These are phyloP conservation scores for Pleurotus ostreatus DNA, from an alignment of 768 basidiomycete species.

Conservation along the genomic window DNA sequence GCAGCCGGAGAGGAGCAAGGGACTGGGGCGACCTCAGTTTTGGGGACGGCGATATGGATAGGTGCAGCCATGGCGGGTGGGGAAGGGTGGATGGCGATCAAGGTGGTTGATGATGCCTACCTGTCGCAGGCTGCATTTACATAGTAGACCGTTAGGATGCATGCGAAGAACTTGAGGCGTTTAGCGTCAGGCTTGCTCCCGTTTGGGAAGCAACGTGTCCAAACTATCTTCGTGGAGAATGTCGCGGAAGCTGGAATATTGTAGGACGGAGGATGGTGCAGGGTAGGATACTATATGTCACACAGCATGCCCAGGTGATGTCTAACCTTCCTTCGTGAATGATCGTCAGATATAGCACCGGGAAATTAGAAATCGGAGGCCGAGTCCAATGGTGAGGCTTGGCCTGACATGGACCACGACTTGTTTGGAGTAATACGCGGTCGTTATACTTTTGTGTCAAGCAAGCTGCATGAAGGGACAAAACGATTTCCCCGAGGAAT, in stretches of 20 bases:
- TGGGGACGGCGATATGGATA: background rate
- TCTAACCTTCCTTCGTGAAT: background rate
- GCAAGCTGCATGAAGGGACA: too few relatives aligned
- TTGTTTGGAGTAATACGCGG: background rate
- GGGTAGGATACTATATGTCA: conserved; percentile 1
- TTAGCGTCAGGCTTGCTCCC: conserved; percentile 5
- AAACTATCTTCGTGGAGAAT: background rate
- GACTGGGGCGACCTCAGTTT: background rate
- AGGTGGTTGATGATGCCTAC: background rate
- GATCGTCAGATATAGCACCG: background rate
- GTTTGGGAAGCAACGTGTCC: conserved; percentile 7
- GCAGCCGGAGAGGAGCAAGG: background rate
- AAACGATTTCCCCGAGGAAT: too few relatives aligned
- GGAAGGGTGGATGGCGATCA: conserved; percentile 1
- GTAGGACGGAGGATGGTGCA: conserved; percentile 1
- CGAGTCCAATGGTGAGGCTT: background rate
- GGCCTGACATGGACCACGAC: background rate
- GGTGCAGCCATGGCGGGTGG: conserved; percentile 5
- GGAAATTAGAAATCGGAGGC: too few relatives aligned
- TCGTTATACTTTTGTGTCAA: too few relatives aligned
- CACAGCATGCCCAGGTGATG: conserved; percentile 1
- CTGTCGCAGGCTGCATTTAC: conserved; percentile 5
- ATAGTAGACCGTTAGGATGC: conserved; percentile 4
- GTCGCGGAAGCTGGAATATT: conserved; percentile 6
- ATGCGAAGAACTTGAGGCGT: conserved; percentile 10